Base-by-base conservation (phyloP, 2,329 filamentous ascomycete genomes). In the Paraphaeosphaeria sporulosa region DNA sequence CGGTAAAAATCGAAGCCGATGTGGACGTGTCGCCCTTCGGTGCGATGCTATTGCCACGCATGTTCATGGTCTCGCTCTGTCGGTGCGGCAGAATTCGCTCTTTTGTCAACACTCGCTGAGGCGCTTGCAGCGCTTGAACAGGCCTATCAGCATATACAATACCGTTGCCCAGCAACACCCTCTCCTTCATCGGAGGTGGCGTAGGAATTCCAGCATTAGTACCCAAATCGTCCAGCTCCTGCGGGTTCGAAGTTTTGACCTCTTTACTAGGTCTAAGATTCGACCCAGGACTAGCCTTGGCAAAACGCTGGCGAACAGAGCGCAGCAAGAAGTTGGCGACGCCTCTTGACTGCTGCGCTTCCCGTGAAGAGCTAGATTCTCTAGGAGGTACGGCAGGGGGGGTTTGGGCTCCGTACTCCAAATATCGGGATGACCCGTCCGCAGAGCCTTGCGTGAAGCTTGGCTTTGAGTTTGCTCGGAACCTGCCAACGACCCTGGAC, bases 341-440 rank as follows among this genome's bases (percentile, higher is more conserved):
- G 23, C 65, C 66, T 46, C 66, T 66, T 19, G 61, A 68, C 30
- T 69, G 66, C 55, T 74, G 72, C 43, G 73, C 73, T 64, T 76
- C 74, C 44, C 71, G 73, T 2, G 72, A 75, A 32, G 68, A 66
- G 49, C 72, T 75, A 8, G 74, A 76, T 21, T 74, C 71, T 55
- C 74, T 64, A 10, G 65, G 70, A n/a, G 74, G 73, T 17, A 76
- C 49, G 25, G 27, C 34, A n/a, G 55, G 72, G 9, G 68, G 65
- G 36, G 64, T 62, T 13, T 69, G 64, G 44, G 58, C 44, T 30
- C 50, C 56, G 48, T 60, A 63, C 25, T 71, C 61, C 12, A 71
- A 70, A 2, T 69, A 73, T 25, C 70, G 73, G 1, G 64, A 60
- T 9, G 70, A 71, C 13, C 63, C 58, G 7, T 64, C 70, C 21